Evolutionary conservation across 2,329 filamentous ascomycete species (phyloP).

Genomic region (Penicillium sclerotigenum): DNA sequence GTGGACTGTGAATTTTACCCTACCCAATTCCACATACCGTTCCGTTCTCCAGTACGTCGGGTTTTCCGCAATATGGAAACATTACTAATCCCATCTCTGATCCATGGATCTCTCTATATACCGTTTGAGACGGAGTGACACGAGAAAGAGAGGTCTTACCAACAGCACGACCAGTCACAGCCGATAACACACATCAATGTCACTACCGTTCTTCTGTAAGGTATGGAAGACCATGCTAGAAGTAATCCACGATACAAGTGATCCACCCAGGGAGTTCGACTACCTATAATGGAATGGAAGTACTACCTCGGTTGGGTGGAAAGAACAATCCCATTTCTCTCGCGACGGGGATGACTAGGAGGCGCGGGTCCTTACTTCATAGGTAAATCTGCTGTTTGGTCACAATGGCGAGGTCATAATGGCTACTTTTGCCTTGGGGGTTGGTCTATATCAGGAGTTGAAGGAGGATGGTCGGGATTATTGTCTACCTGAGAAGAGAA

Average conservation of each 20-base stretch:
- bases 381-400: no score
- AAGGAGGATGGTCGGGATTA: no score
- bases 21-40: slow-evolving; percentile 7
- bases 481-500: no score
- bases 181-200: slow-evolving; percentile 40
- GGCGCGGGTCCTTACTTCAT: no score
- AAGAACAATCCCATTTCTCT: slow-evolving; percentile 20
- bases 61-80: neutral
- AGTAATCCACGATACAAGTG: slow-evolving; percentile 32
- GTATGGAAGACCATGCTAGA: slow-evolving; percentile 40
- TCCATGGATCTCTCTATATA: neutral
- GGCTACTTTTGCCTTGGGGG: no score
- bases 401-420: no score
- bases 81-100: no score
- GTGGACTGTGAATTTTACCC: neutral
- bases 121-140: no score
- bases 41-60: neutral
- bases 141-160: no score
- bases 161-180: no score
- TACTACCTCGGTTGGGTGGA: slow-evolving; percentile 46
- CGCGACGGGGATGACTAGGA: neutral
- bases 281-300: slow-evolving; percentile 45
- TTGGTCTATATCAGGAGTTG: no score
- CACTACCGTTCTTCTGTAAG: slow-evolving; percentile 39
- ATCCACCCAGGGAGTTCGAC: slow-evolving; percentile 36